phyloP scores from a whole-genome alignment of 768 basidiomycete genomes.

The Pilatotrama ljubarskyi region DNA sequence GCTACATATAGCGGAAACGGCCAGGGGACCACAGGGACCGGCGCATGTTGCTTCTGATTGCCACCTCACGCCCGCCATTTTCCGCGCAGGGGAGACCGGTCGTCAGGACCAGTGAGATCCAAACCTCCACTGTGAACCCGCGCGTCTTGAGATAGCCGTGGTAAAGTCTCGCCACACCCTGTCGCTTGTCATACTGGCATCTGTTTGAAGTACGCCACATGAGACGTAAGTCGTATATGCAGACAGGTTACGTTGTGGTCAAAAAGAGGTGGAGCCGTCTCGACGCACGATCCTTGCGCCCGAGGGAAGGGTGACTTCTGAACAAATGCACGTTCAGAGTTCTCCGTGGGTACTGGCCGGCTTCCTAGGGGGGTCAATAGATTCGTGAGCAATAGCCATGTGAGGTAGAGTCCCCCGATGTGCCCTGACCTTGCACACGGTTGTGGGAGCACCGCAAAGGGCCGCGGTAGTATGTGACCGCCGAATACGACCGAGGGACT shows the following conservation, averaged over 20 bases:
- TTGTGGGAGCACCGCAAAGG: not conserved
- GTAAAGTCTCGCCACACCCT: not conserved
- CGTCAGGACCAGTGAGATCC: not conserved
- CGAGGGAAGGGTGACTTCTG: constrained; percentile 12
- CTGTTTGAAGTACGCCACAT: no score
- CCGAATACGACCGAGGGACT: not conserved
- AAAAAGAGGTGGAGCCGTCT: not conserved
- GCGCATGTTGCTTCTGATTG: constrained; percentile 6
- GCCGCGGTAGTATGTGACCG: not conserved
- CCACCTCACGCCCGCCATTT: not conserved
- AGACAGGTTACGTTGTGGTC: no score
- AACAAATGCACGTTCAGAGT: not conserved
- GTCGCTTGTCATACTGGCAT: no score
- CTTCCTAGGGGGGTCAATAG: not conserved
- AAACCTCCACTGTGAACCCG: no score
- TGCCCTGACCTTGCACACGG: not conserved
- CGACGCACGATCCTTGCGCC: not conserved
- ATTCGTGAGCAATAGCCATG: constrained; percentile 11
- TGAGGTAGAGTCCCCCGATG: not conserved
- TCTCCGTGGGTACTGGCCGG: constrained; percentile 1
- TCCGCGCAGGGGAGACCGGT: not conserved
- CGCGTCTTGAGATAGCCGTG: not conserved
- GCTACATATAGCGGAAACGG: constrained; percentile 6
- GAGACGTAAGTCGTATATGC: no score
- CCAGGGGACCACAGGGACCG: constrained; percentile 3